These are phyloP conservation scores for Meyerozyma carpophila DNA, from an alignment of 1,139 yeast species.

Conservation along the genomic window DNA sequence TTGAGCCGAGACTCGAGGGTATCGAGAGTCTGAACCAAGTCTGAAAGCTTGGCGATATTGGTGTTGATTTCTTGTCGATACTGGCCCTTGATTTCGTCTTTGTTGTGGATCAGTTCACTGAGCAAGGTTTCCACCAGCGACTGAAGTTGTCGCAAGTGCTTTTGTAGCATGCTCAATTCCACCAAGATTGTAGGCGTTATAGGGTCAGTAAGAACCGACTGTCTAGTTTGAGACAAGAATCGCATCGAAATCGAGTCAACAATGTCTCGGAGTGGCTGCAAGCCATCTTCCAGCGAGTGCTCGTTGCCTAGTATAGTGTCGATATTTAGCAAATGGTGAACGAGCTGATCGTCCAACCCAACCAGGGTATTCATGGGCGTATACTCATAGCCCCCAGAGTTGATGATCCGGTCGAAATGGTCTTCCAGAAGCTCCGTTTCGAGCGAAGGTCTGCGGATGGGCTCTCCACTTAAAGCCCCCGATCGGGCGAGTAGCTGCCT, in stretches of 20 bases:
- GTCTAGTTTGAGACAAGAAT: conserved; percentile 6
- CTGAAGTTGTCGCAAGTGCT: conserved; percentile 5
- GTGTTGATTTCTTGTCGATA: conserved; percentile 23
- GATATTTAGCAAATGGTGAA: conserved; percentile 28
- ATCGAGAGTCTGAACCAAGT: conserved; percentile 21
- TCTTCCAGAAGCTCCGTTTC: conserved; percentile 2
- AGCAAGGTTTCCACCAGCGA: conserved; percentile 8
- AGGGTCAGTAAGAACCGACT: conserved; percentile 3
- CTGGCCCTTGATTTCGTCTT: conserved; percentile 14
- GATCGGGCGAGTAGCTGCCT: conserved; percentile 3
- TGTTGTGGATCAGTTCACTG: conserved; percentile 11
- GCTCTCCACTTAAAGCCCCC: conserved; percentile 4
- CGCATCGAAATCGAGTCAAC: conserved; percentile 1
- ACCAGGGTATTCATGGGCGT: conserved; percentile 11
- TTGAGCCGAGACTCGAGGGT: conserved; percentile 25
- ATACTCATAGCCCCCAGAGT: conserved; percentile 21
- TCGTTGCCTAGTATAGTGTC: conserved; percentile 19
- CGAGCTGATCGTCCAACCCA: conserved; percentile 22
- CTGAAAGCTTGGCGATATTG: conserved; percentile 25
- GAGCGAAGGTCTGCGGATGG: conserved; percentile 4
- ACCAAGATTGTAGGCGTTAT: conserved; percentile 1
- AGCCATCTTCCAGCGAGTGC: conserved; percentile 1
- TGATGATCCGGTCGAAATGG: conserved; percentile 14
- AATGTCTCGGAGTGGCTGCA: not conserved
- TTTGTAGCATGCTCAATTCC: conserved; percentile 6